A percentile compares a stretch with the other conserved stretches of the same genome.
Evolutionary conservation across 352 stramenopile genomes (phyloP).

Genomic region (Phytophthora citrophthora): DNA sequence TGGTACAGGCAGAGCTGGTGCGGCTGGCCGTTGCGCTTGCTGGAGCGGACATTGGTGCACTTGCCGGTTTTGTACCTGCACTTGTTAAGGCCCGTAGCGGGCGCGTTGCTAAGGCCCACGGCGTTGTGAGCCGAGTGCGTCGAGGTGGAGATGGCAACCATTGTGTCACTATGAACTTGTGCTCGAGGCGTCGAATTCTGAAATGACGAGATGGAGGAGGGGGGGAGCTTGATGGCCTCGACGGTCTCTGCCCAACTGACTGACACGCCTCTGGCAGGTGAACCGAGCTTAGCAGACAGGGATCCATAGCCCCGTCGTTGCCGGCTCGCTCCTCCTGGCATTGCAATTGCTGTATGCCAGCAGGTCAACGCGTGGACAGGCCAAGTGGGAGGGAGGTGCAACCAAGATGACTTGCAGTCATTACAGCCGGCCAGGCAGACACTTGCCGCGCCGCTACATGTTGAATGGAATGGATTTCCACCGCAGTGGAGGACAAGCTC

Average conservation of each 20-base stretch:
- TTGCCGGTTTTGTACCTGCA: conserved; percentile 92
- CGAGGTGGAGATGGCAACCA: conserved; percentile 36
- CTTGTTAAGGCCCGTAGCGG: conserved; percentile 30
- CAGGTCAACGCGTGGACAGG: conserved; percentile 28
- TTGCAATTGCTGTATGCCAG: conserved; percentile 31
- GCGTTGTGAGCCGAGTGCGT: conserved; percentile 17
- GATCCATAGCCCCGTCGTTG: conserved; percentile 32
- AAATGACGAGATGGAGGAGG: conserved; percentile 27
- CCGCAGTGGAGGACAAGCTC: not conserved
- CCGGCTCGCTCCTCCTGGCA: conserved; percentile 3
- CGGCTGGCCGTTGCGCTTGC: conserved; percentile 86
- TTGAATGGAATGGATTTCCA: not conserved
- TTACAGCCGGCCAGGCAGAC: conserved; percentile 26
- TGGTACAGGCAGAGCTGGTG: conserved; percentile 90
- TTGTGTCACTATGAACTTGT: conserved; percentile 22
- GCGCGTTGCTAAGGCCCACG: conserved; percentile 20
- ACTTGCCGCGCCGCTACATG: conserved; percentile 15
- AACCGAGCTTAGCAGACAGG: conserved; percentile 18
- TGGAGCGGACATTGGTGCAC: conserved; percentile 80
- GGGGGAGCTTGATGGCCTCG: conserved; percentile 17
- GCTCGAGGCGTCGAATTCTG: conserved; percentile 36
- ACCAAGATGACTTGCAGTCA: conserved; percentile 10
- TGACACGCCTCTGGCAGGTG: conserved; percentile 18
- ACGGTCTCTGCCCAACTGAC: conserved; percentile 30
- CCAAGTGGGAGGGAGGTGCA: conserved; percentile 15